Base-by-base conservation (phyloP, 352 stramenopile species). In the Blastocystis sp. region DNA sequence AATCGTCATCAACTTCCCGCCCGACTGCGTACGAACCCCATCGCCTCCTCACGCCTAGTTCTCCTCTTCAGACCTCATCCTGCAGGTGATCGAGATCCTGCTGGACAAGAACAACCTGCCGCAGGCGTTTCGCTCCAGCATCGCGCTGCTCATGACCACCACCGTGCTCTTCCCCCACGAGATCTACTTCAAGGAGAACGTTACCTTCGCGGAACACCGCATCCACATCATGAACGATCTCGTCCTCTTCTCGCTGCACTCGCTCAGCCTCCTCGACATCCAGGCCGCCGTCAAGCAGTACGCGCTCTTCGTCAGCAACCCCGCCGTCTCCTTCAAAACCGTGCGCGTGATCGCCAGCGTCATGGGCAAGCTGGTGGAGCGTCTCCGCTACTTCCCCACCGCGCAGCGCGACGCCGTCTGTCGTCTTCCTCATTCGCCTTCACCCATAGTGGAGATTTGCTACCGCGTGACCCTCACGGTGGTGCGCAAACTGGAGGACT, bases 401-500 rank as follows among this genome's bases (percentile, higher is more conserved):
- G 59, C 74, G 9, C 74, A 84, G n/a, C 74, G 21, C 28, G 38
- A 84, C 7, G 61, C n/a, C n/a, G 64, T 71, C 34, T 21, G 64
- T 71, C 19, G 62, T 9, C 7, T 40, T 23, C n/a, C 45, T 4
- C n/a, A 40, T 23, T 71, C 64, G 2, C 23, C 11, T 40, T 71
- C 64, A 71, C 45, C 21, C 4, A 1, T 84, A 21, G 40, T 64
- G 9, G 74, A 84, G 17, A 11, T 84, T 17, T 59, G 65, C 19
- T 84, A 84, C 28, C 40, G 53, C 9, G 43, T 84, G 19, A 28
- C 56, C 23, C 17, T 84, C 11, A 64, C 56, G 4, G 45, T 84
- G n/a, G 74, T 84, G 2, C 48, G 74, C 52, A 84, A 84, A 0
- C 52, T 69, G 48, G 74, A 84, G 41, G 74, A 84, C 61, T 28